phyloP scores from a whole-genome alignment of 805 yeast species.

The Metschnikowia corniflorae region DNA sequence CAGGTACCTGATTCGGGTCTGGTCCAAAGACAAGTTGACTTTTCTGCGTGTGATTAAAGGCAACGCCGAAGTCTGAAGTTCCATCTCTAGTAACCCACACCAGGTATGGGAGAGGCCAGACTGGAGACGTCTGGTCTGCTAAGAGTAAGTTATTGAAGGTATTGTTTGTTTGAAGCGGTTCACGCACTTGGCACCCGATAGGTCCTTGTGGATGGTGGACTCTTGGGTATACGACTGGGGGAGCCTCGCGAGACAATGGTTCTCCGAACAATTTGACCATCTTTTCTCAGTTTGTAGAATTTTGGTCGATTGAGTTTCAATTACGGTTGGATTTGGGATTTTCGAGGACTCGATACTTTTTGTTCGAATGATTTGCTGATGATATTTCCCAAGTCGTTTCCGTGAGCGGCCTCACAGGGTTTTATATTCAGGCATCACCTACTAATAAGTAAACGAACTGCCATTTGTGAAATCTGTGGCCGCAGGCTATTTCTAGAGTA shows the following conservation, averaged over 20 bases:
- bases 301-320: too few species aligned
- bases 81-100: constrained; percentile 58
- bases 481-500: too few species aligned
- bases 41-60: constrained; percentile 58
- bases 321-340: too few species aligned
- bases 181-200: constrained; percentile 24
- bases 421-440: too few species aligned
- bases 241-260: constrained; percentile 43
- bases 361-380: too few species aligned
- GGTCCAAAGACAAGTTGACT: constrained; percentile 69
- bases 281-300: too few species aligned
- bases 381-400: too few species aligned
- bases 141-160: constrained; percentile 72
- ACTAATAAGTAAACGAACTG: too few species aligned
- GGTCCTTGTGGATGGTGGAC: constrained; percentile 34
- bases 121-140: constrained; percentile 62
- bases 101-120: constrained; percentile 82
- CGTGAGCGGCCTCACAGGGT: too few species aligned
- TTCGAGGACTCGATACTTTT: too few species aligned
- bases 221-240: constrained; percentile 40
- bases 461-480: too few species aligned
- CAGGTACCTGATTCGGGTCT: constrained; percentile 49
- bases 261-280: constrained; percentile 31
- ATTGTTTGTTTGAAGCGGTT: constrained; percentile 70
- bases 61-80: constrained; percentile 54